phyloP scores from a whole-genome alignment of 2,329 filamentous ascomycete genomes.

The Daldinia eschscholtzii region DNA sequence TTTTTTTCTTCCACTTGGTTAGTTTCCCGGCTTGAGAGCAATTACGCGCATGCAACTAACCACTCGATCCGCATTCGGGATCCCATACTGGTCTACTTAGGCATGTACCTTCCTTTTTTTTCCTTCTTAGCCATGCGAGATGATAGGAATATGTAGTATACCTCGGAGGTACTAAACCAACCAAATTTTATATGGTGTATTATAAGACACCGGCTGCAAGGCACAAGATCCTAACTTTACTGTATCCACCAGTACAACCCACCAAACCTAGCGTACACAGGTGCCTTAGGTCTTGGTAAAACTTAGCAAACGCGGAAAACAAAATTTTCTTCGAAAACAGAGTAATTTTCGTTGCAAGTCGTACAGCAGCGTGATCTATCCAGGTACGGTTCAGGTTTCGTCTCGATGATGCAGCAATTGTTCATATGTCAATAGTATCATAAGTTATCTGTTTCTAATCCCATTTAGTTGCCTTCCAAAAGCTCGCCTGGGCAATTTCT shows the following conservation, averaged over 20 bases:
- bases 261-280: not conserved
- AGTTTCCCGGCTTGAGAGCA: constrained; percentile 35
- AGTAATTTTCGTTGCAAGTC: constrained; percentile 15
- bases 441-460: not conserved
- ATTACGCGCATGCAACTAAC: constrained; percentile 47
- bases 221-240: constrained; percentile 32
- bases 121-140: constrained; percentile 2
- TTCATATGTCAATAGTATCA: constrained; percentile 25
- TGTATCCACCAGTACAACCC: constrained; percentile 17
- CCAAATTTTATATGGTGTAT: constrained; percentile 13
- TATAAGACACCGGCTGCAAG: constrained; percentile 34
- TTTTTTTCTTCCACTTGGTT: constrained; percentile 23
- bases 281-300: not conserved
- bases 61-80: constrained; percentile 32
- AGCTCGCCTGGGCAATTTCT: constrained; percentile 35
- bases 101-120: constrained; percentile 5
- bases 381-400: constrained; percentile 31
- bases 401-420: constrained; percentile 29
- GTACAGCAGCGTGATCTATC: constrained; percentile 15
- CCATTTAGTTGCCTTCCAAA: not conserved
- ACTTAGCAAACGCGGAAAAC: constrained; percentile 13
- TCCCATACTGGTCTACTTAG: constrained; percentile 10
- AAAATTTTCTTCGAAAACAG: constrained; percentile 20
- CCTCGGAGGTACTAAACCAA: not conserved
- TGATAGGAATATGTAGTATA: not conserved